Percentiles rank a stretch among this genome's conserved stretches.
These are phyloP conservation scores for Atalantia buxifolia DNA, from an alignment of 345 rosid species.

Conservation along the genomic window DNA sequence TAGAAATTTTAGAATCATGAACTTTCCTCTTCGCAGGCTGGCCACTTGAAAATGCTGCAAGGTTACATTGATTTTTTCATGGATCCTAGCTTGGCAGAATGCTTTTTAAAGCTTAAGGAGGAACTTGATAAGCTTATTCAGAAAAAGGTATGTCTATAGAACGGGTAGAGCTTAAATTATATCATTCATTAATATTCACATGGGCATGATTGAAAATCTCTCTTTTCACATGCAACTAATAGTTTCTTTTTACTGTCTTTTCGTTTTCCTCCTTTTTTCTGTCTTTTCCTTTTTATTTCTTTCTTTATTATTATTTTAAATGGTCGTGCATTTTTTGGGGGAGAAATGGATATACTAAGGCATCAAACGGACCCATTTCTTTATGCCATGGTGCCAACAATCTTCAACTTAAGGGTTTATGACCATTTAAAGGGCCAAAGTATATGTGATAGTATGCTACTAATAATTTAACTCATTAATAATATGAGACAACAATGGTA, in stretches of 20 bases:
- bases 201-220: too few species aligned
- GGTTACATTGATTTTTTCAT: slow-evolving; percentile 95
- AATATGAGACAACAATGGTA: too few species aligned
- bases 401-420: neutral
- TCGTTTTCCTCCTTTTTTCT: too few species aligned
- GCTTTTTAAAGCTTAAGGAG: slow-evolving; percentile 76
- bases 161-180: neutral
- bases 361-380: neutral
- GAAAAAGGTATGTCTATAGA: slow-evolving; percentile 47
- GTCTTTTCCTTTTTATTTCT: too few species aligned
- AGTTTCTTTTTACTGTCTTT: neutral
- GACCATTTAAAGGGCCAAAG: neutral
- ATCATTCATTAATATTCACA: neutral
- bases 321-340: too few species aligned
- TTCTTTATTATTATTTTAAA: too few species aligned
- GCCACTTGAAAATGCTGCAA: slow-evolving; percentile 91
- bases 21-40: slow-evolving; percentile 45
- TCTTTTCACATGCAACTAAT: neutral
- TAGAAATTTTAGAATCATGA: neutral
- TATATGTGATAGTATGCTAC: neutral
- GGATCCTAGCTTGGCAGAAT: slow-evolving; percentile 87
- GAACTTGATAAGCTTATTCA: slow-evolving; percentile 76
- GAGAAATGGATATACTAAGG: neutral
- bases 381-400: neutral
- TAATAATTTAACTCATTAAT: neutral